These are phyloP conservation scores for Trapa incisa DNA, from an alignment of 345 rosid genomes.

Conservation along the genomic window DNA sequence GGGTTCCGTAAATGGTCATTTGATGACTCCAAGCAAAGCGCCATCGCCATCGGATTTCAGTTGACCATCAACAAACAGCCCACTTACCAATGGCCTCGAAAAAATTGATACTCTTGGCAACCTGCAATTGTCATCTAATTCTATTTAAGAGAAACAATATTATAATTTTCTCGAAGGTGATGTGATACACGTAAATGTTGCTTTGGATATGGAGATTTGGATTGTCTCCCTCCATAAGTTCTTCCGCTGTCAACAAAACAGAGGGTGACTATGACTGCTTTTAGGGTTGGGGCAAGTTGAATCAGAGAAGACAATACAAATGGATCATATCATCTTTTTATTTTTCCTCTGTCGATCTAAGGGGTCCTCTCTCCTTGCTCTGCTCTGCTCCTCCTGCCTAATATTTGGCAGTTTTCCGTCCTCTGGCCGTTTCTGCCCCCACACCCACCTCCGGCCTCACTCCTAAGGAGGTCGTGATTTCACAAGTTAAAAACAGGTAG, in stretches of 20 bases:
- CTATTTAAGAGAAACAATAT: too few relatives aligned
- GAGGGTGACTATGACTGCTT: neutral
- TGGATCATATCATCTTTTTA: neutral
- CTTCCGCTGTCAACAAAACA: neutral
- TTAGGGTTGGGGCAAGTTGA: neutral
- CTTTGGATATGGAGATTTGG: neutral
- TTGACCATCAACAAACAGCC: too few relatives aligned
- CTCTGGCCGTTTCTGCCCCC: neutral
- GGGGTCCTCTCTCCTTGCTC: neutral
- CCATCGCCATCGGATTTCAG: too few relatives aligned
- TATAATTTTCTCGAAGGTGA: neutral
- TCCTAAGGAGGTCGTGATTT: too few relatives aligned
- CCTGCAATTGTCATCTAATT: too few relatives aligned
- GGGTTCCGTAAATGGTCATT: too few relatives aligned
- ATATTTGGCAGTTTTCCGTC: slow-evolving; percentile 3
- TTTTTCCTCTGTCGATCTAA: neutral
- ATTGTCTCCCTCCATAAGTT: neutral
- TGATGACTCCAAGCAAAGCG: too few relatives aligned
- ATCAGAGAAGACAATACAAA: neutral
- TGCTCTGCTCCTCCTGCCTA: neutral
- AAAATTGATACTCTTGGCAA: too few relatives aligned
- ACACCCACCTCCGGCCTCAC: too few relatives aligned
- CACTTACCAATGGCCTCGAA: too few relatives aligned
- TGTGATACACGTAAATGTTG: neutral
- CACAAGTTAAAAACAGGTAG: too few relatives aligned